Evolutionary conservation across 2,329 filamentous ascomycete species (phyloP).

Genomic region (Phaeosphaeria sp.): DNA sequence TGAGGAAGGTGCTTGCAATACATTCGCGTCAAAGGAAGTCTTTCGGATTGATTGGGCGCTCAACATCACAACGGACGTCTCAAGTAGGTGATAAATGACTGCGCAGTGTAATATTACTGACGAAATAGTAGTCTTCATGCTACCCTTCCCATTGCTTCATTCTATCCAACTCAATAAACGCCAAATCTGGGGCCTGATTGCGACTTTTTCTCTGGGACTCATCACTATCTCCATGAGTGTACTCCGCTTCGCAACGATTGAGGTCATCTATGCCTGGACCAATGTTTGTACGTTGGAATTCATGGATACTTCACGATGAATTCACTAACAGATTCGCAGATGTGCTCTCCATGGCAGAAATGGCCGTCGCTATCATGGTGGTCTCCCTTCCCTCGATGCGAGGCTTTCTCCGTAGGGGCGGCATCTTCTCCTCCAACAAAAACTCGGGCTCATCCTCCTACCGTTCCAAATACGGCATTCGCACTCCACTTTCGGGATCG

Average conservation of each 20-base stretch:
- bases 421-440: constrained; percentile 25
- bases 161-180: constrained; percentile 23
- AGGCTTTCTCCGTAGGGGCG: constrained; percentile 25
- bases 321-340: constrained; percentile 14
- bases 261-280: constrained; percentile 28
- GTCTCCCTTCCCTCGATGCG: constrained; percentile 32
- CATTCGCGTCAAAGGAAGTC: constrained; percentile 25
- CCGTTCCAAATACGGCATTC: constrained; percentile 12
- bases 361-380: constrained; percentile 34
- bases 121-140: constrained; percentile 17
- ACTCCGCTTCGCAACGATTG: constrained; percentile 26
- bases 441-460: constrained; percentile 16
- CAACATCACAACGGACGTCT: constrained; percentile 18
- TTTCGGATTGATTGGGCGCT: constrained; percentile 24
- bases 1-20: constrained; percentile 21
- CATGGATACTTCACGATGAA: not conserved
- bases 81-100: constrained; percentile 11
- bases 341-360: constrained; percentile 35
- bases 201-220: constrained; percentile 29
- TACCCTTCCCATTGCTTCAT: constrained; percentile 32
- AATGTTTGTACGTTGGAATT: constrained; percentile 29
- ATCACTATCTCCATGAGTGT: constrained; percentile 32
- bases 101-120: not conserved
- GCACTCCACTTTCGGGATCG: constrained; percentile 12
- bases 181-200: constrained; percentile 29